Evolutionary conservation across 1,284 basidiomycete genomes (phyloP).

Genomic region (Naganishia albida): DNA sequence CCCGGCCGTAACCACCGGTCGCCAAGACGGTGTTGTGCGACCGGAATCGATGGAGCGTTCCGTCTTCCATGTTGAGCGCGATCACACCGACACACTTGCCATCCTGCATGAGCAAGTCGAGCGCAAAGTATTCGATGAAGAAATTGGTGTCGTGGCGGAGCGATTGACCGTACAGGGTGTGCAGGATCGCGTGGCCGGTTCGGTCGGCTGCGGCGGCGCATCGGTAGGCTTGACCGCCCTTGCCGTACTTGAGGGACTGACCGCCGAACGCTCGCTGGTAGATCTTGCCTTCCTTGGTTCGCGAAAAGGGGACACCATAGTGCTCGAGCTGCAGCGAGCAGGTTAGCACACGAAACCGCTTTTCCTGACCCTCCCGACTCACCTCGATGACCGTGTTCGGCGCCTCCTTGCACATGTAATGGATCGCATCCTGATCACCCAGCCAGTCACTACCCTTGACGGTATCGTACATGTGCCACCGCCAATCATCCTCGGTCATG

Average conservation of each 20-base stretch:
- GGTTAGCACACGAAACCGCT: too few species aligned
- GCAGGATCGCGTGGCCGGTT: conserved; percentile 93
- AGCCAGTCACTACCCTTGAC: conserved; percentile 99
- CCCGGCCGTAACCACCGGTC: conserved; percentile 96
- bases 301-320: conserved; percentile 97
- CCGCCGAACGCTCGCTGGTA: conserved; percentile 99
- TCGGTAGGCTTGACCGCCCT: conserved; percentile 98
- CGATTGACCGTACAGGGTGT: conserved; percentile 98
- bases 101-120: conserved; percentile 97
- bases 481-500: conserved; percentile 99
- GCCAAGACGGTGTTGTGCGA: conserved; percentile 98
- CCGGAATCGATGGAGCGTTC: conserved; percentile 97
- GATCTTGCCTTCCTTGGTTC: conserved; percentile 98
- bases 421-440: conserved; percentile 99
- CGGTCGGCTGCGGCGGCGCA: conserved; percentile 98
- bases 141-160: conserved; percentile 99
- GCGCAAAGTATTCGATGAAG: conserved; percentile 99
- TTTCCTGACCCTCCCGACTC: background rate
- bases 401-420: conserved; percentile 98
- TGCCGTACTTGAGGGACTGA: conserved; percentile 94
- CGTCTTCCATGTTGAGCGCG: conserved; percentile 99
- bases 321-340: conserved; percentile 77
- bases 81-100: conserved; percentile 99
- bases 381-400: conserved; percentile 91
- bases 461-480: conserved; percentile 98